phyloP scores from a whole-genome alignment of 192 early-diverging fungal genomes.

The Rhizoclosmatium globosum region DNA sequence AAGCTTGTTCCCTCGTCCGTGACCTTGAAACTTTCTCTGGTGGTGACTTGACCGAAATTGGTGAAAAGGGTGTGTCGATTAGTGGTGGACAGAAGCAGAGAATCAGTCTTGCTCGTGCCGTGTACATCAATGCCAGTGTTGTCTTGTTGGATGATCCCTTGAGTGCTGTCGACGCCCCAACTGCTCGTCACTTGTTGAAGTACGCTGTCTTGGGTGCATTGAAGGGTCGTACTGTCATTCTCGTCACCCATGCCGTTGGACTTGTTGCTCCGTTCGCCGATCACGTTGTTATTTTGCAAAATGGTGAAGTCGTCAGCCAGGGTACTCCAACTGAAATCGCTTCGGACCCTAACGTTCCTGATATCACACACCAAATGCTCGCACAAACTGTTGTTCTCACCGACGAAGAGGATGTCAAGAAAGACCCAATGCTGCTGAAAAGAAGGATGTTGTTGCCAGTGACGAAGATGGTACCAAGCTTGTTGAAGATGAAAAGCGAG shows the following conservation, averaged over 20 bases:
- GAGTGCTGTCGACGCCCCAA: conserved; percentile 68
- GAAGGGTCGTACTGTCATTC: conserved; percentile 77
- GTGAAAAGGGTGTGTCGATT: conserved; percentile 49
- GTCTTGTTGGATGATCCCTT: conserved; percentile 86
- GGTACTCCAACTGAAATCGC: conserved; percentile 46
- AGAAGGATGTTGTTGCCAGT: conserved; percentile 32
- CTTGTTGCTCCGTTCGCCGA: conserved; percentile 55
- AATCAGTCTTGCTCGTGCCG: conserved; percentile 73
- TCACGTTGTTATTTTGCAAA: conserved; percentile 54
- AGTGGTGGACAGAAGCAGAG: conserved; percentile 60
- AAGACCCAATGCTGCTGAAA: not conserved
- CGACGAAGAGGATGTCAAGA: conserved; percentile 15
- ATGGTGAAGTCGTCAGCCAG: conserved; percentile 39
- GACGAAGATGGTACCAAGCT: conserved; percentile 46
- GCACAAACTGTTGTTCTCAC: not conserved
- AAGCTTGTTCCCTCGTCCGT: conserved; percentile 80
- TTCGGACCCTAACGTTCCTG: conserved; percentile 18
- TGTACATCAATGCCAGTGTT: conserved; percentile 73
- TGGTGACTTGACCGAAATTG: conserved; percentile 55
- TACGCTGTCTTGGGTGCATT: conserved; percentile 78
- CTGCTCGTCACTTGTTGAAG: conserved; percentile 82
- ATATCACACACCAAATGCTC: conserved; percentile 30
- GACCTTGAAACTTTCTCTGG: conserved; percentile 81
- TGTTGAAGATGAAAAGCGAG: conserved; percentile 50
- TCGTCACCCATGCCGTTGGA: conserved; percentile 82